Evolutionary conservation across 345 rosid genomes (phyloP).

Genomic region (Murraya paniculata): DNA sequence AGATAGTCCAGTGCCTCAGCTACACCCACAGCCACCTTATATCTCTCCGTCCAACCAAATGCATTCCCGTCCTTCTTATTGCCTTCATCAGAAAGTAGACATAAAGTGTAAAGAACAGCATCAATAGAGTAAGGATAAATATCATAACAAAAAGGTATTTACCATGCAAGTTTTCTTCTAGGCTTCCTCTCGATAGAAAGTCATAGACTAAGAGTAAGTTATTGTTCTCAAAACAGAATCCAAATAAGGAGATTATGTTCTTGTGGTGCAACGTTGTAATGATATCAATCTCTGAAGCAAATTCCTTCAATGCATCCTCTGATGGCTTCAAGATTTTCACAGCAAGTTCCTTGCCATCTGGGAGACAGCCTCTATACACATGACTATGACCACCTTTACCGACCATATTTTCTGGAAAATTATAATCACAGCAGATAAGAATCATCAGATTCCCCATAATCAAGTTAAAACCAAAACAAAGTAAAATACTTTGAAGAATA

Average conservation of each 20-base stretch:
- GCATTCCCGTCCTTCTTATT: conserved; percentile 44
- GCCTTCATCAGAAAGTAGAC: conserved; percentile 38
- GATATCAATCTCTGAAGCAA: conserved; percentile 73
- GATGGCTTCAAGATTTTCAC: conserved; percentile 85
- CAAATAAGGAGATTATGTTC: conserved; percentile 76
- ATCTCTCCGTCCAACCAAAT: conserved; percentile 86
- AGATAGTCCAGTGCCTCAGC: conserved; percentile 90
- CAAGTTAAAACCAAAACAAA: conserved; percentile 13
- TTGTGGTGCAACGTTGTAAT: conserved; percentile 73
- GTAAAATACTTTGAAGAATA: conserved; percentile 1
- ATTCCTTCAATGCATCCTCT: conserved; percentile 60
- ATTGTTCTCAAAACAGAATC: conserved; percentile 73
- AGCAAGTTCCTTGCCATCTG: conserved; percentile 89
- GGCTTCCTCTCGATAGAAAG: conserved; percentile 87
- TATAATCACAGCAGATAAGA: not conserved
- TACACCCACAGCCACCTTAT: conserved; percentile 80
- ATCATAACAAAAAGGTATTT: conserved; percentile 6
- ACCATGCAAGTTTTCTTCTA: conserved; percentile 95
- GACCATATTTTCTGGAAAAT: conserved; percentile 73
- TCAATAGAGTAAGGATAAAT: conserved; percentile 13
- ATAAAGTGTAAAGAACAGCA: conserved; percentile 10
- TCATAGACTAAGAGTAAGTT: conserved; percentile 76
- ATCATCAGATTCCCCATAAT: conserved; percentile 5
- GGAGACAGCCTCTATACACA: conserved; percentile 80
- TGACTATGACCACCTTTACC: conserved; percentile 95